Percentiles rank a stretch among this genome's conserved stretches.
Conservation (phyloP, 176 grass and related monocot species). For the Carex kokanica region DNA sequence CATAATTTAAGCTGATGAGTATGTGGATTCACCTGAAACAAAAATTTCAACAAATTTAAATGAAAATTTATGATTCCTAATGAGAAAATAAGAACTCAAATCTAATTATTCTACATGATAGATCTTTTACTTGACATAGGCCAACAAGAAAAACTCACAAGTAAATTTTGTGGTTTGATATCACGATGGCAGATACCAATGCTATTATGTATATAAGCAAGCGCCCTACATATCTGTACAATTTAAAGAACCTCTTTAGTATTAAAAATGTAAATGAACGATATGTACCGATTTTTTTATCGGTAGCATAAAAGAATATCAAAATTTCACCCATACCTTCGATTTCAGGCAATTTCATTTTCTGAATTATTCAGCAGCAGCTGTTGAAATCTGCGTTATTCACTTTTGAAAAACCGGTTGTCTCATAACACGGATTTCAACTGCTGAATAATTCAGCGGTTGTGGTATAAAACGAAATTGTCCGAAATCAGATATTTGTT, state of each 20-base stretch:
- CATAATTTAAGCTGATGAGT: constrained; percentile 49
- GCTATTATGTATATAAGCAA: constrained; percentile 91
- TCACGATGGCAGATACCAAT: constrained; percentile 95
- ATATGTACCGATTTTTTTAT: too few relatives aligned
- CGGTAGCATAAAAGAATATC: too few relatives aligned
- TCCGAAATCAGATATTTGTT: too few relatives aligned
- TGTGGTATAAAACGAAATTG: too few relatives aligned
- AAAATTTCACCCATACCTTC: too few relatives aligned
- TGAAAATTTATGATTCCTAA: not conserved
- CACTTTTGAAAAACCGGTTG: too few relatives aligned
- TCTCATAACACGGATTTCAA: too few relatives aligned
- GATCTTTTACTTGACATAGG: not conserved
- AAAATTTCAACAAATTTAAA: constrained; percentile 17
- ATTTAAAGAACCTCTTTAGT: constrained; percentile 12
- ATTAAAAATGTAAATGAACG: not conserved
- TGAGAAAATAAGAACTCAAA: not conserved
- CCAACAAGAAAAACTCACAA: constrained; percentile 52
- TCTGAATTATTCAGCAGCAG: too few relatives aligned
- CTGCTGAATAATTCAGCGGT: too few relatives aligned
- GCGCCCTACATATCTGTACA: constrained; percentile 91
- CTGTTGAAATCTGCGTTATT: too few relatives aligned
- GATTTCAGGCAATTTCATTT: too few relatives aligned
- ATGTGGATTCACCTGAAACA: constrained; percentile 51
- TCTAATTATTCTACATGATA: not conserved
- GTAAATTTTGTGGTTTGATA: constrained; percentile 97